These are phyloP conservation scores for Lophiostoma macrostomum DNA, from an alignment of 495 filamentous ascomycete species.

Conservation along the genomic window DNA sequence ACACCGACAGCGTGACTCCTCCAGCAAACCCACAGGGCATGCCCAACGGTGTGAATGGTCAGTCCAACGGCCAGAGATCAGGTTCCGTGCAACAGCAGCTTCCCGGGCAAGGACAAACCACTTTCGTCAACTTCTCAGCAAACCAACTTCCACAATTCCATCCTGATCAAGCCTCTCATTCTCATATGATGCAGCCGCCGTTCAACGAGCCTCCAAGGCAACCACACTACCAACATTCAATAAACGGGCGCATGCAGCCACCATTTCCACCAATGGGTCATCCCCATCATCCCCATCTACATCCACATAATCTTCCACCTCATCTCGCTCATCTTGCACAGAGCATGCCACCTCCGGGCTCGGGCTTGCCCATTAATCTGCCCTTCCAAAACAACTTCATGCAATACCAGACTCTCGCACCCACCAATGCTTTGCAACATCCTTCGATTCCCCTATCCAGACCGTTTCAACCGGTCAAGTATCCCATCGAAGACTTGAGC, in stretches of 20 bases:
- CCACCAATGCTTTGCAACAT: slow-evolving; percentile 22
- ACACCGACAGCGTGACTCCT: not conserved
- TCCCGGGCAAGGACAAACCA: slow-evolving; percentile 47
- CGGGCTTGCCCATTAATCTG: slow-evolving; percentile 19
- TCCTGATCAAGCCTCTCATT: not conserved
- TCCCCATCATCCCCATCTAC: not conserved
- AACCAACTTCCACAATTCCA: slow-evolving; percentile 10
- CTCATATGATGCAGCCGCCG: not conserved
- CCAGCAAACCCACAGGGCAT: not conserved
- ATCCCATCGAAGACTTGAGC: slow-evolving; percentile 92
- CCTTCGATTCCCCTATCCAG: slow-evolving; percentile 58
- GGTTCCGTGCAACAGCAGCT: too few species aligned
- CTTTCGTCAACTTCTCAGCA: slow-evolving; percentile 43
- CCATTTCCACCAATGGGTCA: not conserved
- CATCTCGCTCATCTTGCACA: slow-evolving; percentile 25
- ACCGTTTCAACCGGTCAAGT: slow-evolving; percentile 82
- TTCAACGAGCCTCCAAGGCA: not conserved
- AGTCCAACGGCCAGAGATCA: too few species aligned
- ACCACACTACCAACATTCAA: not conserved
- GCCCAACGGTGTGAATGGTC: not conserved
- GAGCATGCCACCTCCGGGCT: not conserved
- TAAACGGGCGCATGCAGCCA: not conserved
- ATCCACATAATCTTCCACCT: slow-evolving; percentile 5
- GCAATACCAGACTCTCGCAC: slow-evolving; percentile 31
- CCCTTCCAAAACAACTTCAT: slow-evolving; percentile 32